These are phyloP conservation scores for Helichrysum umbraculigerum DNA, from an alignment of 129 eudicot species.

Conservation along the genomic window DNA sequence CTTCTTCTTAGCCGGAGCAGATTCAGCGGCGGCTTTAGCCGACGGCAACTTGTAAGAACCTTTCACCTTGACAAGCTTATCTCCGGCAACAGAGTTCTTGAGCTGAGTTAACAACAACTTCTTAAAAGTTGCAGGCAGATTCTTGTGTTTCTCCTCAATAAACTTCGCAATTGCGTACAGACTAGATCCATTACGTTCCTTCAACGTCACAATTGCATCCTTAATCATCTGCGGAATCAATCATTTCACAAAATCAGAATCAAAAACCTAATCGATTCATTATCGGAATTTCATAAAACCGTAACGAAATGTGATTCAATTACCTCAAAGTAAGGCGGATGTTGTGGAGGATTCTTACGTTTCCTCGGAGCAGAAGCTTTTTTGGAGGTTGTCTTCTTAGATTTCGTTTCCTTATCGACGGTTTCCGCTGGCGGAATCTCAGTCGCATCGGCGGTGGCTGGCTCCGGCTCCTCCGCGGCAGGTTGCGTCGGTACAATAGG, in stretches of 20 bases:
- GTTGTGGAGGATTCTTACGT: slow-evolving; percentile 41
- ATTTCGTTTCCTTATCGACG: slow-evolving; percentile 37
- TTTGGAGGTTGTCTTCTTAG: slow-evolving; percentile 51
- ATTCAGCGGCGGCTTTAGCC: slow-evolving; percentile 16
- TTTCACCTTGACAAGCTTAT: slow-evolving; percentile 58
- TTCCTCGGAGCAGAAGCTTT: slow-evolving; percentile 53
- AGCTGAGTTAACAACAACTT: slow-evolving; percentile 48
- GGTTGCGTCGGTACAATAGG: slow-evolving; percentile 32
- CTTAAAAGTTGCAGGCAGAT: slow-evolving; percentile 52
- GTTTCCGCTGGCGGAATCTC: slow-evolving; percentile 34
- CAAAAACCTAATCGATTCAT: background rate
- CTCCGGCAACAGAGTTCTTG: slow-evolving; percentile 59
- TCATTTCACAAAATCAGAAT: background rate
- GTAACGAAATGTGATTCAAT: background rate
- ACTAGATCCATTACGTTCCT: slow-evolving; percentile 77
- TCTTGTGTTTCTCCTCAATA: slow-evolving; percentile 59
- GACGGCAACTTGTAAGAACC: slow-evolving; percentile 54
- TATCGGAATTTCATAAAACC: background rate
- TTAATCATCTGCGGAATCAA: slow-evolving; percentile 53
- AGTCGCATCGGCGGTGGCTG: slow-evolving; percentile 20
- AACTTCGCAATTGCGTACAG: slow-evolving; percentile 62
- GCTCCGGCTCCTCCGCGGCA: slow-evolving; percentile 32
- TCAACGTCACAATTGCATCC: slow-evolving; percentile 66
- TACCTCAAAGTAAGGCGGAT: slow-evolving; percentile 84
- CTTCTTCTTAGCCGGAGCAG: slow-evolving; percentile 38